Conservation (phyloP, 352 stramenopile species). For the Phytophthora gonapodyides region DNA sequence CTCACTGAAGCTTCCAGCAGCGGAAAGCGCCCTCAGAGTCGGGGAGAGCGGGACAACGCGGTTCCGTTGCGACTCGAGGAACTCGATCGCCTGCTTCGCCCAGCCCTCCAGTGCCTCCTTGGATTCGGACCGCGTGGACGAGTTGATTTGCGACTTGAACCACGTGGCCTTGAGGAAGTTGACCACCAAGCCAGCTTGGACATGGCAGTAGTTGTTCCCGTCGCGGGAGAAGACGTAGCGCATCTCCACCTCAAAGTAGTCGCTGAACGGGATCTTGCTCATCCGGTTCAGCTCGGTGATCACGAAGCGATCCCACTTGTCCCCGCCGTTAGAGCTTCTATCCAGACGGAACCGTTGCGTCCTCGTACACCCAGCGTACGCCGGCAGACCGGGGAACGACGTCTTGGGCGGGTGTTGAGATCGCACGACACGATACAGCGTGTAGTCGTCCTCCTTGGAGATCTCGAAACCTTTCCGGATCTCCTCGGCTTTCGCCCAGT, state of each 20-base stretch:
- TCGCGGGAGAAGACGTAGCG: slow-evolving; percentile 79
- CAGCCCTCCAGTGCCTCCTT: slow-evolving; percentile 72
- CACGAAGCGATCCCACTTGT: slow-evolving; percentile 63
- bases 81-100: slow-evolving; percentile 55
- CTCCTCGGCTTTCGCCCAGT: slow-evolving; percentile 21
- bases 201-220: slow-evolving; percentile 75
- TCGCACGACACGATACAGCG: slow-evolving; percentile 46
- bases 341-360: slow-evolving; percentile 58
- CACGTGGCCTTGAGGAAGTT: slow-evolving; percentile 84
- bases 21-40: slow-evolving; percentile 19
- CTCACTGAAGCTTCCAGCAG: slow-evolving; percentile 28
- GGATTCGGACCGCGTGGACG: slow-evolving; percentile 70
- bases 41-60: slow-evolving; percentile 25
- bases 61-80: slow-evolving; percentile 46
- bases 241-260: slow-evolving; percentile 87
- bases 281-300: slow-evolving; percentile 71
- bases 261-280: slow-evolving; percentile 77
- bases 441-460: slow-evolving; percentile 57
- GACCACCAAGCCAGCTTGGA: slow-evolving; percentile 69
- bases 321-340: slow-evolving; percentile 41
- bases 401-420: slow-evolving; percentile 68
- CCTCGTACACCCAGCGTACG: slow-evolving; percentile 52
- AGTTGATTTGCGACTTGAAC: slow-evolving; percentile 87
- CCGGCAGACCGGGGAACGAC: slow-evolving; percentile 59
- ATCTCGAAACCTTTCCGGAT: slow-evolving; percentile 48